Evolutionary conservation across 2,329 filamentous ascomycete genomes (phyloP).

Genomic region (Talaromyces atroroseus): DNA sequence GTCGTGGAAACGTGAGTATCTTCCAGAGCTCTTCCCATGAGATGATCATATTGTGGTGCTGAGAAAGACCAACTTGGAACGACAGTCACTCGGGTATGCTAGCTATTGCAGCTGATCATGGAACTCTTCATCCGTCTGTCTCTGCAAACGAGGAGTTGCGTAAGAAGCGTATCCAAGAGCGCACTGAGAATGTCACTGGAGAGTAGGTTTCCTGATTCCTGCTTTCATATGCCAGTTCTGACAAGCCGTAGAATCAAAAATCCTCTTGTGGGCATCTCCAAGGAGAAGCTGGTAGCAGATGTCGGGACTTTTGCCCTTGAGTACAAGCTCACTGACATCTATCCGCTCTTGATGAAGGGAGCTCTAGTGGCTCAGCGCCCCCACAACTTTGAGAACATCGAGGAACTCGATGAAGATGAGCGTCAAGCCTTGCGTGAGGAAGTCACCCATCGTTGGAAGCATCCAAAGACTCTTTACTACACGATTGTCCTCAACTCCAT

Average conservation of each 20-base stretch:
- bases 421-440: constrained; percentile 41
- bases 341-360: constrained; percentile 34
- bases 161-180: constrained; percentile 20
- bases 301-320: constrained; percentile 44
- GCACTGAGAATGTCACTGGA: constrained; percentile 29
- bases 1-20: not conserved
- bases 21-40: not conserved
- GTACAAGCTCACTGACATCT: constrained; percentile 56
- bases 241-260: constrained; percentile 19
- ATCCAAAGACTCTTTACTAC: constrained; percentile 45
- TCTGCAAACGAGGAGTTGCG: constrained; percentile 15
- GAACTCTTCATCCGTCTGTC: constrained; percentile 2
- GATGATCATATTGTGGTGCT: not conserved
- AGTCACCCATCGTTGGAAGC: constrained; percentile 46
- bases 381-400: constrained; percentile 39
- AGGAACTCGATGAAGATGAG: constrained; percentile 41
- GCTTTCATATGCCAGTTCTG: not conserved
- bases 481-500: constrained; percentile 50
- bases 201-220: constrained; percentile 21
- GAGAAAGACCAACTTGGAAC: not conserved
- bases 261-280: constrained; percentile 27
- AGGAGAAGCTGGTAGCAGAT: constrained; percentile 25
- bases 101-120: not conserved
- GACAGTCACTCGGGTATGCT: not conserved
- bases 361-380: constrained; percentile 48